These are phyloP conservation scores for Teratosphaeria pseudoeucalypti DNA, from an alignment of 2,329 filamentous ascomycete genomes.

Conservation along the genomic window DNA sequence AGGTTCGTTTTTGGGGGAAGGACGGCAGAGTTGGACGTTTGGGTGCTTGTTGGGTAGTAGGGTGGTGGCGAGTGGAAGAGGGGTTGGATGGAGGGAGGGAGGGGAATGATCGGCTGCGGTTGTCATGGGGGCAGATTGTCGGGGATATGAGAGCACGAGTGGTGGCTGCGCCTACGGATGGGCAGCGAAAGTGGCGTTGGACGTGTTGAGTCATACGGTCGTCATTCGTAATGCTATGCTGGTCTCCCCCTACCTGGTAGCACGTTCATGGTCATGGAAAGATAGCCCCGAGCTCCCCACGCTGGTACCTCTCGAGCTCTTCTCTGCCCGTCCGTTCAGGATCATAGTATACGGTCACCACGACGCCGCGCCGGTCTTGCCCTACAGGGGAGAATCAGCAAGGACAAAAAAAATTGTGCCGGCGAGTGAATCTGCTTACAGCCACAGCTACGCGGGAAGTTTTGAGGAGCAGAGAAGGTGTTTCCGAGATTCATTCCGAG, in stretches of 20 bases:
- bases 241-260: not conserved
- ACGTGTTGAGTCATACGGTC: not conserved
- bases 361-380: conserved; percentile 2
- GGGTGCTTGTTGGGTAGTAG: no score
- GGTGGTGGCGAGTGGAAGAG: no score
- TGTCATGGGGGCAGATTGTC: no score
- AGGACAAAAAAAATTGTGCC: not conserved
- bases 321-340: not conserved
- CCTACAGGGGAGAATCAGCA: not conserved
- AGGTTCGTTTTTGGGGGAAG: no score
- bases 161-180: no score
- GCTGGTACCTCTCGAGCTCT: not conserved
- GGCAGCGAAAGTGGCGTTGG: not conserved
- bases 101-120: no score
- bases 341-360: conserved; percentile 4
- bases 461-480: not conserved
- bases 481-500: conserved; percentile 1
- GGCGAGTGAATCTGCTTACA: not conserved
- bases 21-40: no score
- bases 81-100: no score
- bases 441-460: not conserved
- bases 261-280: not conserved
- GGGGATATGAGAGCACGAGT: no score
- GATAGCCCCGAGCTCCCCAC: conserved; percentile 1
- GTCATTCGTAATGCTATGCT: not conserved